These are phyloP conservation scores for Annulohypoxylon bovei DNA, from an alignment of 495 filamentous ascomycete genomes.

Conservation along the genomic window DNA sequence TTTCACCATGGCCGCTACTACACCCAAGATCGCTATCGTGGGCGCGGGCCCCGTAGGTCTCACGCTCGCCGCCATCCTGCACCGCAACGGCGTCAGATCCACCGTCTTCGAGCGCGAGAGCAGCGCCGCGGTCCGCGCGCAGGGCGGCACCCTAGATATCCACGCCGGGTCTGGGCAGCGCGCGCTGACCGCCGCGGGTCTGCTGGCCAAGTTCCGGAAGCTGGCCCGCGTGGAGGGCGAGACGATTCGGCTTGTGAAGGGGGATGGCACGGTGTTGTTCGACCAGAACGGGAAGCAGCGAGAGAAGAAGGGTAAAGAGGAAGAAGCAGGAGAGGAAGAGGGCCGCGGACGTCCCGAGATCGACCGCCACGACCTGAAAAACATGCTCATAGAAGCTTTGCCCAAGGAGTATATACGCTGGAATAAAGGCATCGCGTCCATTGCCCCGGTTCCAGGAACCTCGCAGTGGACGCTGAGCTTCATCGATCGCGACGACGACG, in stretches of 20 bases:
- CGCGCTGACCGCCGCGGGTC: constrained; percentile 62
- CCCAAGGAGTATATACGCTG: constrained; percentile 56
- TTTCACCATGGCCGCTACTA: constrained; percentile 5
- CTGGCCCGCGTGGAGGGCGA: constrained; percentile 56
- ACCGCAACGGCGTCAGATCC: constrained; percentile 54
- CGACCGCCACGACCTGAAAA: constrained; percentile 50
- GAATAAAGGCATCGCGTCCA: constrained; percentile 51
- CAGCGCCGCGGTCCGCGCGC: constrained; percentile 48
- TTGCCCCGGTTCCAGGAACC: constrained; percentile 21
- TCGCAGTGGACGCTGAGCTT: constrained; percentile 50
- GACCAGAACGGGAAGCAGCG: constrained; percentile 40
- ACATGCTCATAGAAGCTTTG: constrained; percentile 52
- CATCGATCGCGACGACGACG: constrained; percentile 30
- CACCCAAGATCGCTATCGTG: constrained; percentile 63
- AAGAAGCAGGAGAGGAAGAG: background rate
- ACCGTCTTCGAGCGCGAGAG: constrained; percentile 65
- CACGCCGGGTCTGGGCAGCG: constrained; percentile 61
- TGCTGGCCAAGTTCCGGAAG: constrained; percentile 60
- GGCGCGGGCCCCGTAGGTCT: constrained; percentile 68
- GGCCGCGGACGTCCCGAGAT: constrained; percentile 62
- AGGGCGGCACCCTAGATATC: constrained; percentile 67
- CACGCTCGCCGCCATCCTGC: constrained; percentile 66
- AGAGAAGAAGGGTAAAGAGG: background rate
- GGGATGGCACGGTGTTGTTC: constrained; percentile 53
- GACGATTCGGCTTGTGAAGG: constrained; percentile 49